phyloP scores from a whole-genome alignment of 768 basidiomycete genomes.

The Galerina marginata region DNA sequence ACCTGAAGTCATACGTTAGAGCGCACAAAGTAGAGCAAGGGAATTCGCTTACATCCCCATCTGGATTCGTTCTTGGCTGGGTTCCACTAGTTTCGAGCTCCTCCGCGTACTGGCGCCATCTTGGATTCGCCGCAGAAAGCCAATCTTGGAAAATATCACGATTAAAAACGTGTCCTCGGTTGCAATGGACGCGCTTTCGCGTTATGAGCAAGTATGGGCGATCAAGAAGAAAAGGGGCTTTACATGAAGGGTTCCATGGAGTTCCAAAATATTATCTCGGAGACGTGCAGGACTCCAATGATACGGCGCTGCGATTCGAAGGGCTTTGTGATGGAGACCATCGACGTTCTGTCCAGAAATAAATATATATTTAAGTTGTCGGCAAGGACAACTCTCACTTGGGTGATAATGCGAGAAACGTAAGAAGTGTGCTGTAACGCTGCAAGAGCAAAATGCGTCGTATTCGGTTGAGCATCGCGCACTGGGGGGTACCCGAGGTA shows the following conservation, averaged over 20 bases:
- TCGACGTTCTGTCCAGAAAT: slow-evolving; percentile 73
- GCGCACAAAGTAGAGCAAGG: background rate
- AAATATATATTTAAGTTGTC: background rate
- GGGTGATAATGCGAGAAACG: slow-evolving; percentile 74
- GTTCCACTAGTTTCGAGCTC: slow-evolving; percentile 62
- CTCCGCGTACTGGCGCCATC: slow-evolving; percentile 74
- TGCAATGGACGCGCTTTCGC: slow-evolving; percentile 76
- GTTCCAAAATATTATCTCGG: slow-evolving; percentile 65
- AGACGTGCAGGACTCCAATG: slow-evolving; percentile 44
- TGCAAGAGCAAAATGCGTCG: slow-evolving; percentile 87
- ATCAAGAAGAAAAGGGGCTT: background rate
- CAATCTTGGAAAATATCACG: slow-evolving; percentile 76
- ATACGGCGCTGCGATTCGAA: slow-evolving; percentile 38
- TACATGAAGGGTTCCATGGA: slow-evolving; percentile 90
- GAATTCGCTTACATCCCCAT: slow-evolving; percentile 72
- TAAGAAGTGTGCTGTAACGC: slow-evolving; percentile 76
- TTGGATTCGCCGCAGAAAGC: slow-evolving; percentile 76
- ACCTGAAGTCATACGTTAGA: slow-evolving; percentile 53
- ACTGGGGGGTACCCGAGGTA: slow-evolving; percentile 90
- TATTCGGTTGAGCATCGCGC: slow-evolving; percentile 82
- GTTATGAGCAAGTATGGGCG: slow-evolving; percentile 1
- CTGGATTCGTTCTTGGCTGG: slow-evolving; percentile 84
- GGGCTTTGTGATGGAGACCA: slow-evolving; percentile 87
- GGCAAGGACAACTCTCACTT: slow-evolving; percentile 46
- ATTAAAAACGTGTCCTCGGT: slow-evolving; percentile 68